phyloP scores from a whole-genome alignment of 441 rosid species.

The Euphorbia schlechtendalii region DNA sequence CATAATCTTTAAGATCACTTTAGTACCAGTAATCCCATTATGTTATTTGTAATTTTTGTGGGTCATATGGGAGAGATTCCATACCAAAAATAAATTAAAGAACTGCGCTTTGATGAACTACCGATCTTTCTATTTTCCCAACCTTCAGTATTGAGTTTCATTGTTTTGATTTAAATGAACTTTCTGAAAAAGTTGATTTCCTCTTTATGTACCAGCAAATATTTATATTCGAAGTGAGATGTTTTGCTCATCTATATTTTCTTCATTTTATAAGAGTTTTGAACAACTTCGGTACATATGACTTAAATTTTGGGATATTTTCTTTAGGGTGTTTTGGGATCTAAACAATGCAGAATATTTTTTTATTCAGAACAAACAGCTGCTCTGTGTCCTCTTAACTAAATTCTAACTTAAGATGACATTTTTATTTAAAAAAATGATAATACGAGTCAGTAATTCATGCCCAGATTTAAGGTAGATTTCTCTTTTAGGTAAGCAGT shows the following conservation, averaged over 20 bases:
- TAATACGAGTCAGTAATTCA: neutral
- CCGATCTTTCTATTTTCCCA: neutral
- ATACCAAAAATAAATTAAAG: neutral
- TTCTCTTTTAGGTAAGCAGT: neutral
- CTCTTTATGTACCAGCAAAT: neutral
- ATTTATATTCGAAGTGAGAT: neutral
- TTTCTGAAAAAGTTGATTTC: neutral
- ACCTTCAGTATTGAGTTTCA: neutral
- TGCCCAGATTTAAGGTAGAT: too few relatives aligned
- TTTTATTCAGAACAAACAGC: neutral
- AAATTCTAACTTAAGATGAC: neutral
- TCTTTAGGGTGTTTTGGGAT: too few relatives aligned
- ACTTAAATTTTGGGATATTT: neutral
- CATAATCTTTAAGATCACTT: neutral
- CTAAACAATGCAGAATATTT: too few relatives aligned
- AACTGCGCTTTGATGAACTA: neutral
- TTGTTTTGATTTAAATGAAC: neutral
- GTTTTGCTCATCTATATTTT: neutral
- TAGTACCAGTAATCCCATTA: neutral
- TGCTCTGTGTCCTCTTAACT: neutral
- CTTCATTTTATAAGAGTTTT: neutral
- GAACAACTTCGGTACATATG: too few relatives aligned
- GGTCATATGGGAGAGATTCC: neutral
- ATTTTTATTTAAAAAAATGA: neutral
- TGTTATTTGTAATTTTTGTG: neutral